These are phyloP conservation scores for Fusarium sp. DNA, from an alignment of 2,329 filamentous ascomycete genomes.

Conservation along the genomic window DNA sequence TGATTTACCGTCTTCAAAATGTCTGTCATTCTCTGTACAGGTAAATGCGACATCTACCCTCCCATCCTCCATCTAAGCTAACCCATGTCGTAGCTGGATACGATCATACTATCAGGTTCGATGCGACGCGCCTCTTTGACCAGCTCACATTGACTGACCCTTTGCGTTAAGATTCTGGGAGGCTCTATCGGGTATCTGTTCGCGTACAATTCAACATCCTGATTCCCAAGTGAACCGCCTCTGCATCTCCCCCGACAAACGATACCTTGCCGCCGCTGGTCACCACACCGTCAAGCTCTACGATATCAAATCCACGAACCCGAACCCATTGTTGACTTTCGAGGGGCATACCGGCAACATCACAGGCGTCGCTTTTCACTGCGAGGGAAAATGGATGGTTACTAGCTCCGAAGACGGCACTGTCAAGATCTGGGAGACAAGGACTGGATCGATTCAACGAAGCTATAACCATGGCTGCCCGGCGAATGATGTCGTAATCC, in stretches of 20 bases:
- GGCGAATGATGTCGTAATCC: constrained; percentile 98
- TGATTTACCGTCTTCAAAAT: constrained; percentile 52
- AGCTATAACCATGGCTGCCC: constrained; percentile 92
- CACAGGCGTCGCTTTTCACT: constrained; percentile 97
- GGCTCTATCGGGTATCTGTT: constrained; percentile 96
- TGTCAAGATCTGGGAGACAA: constrained; percentile 96
- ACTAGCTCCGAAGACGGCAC: constrained; percentile 97
- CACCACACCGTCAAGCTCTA: constrained; percentile 94
- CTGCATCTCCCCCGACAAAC: constrained; percentile 98
- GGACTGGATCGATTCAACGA: constrained; percentile 85
- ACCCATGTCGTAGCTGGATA: constrained; percentile 63
- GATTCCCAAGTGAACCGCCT: constrained; percentile 98
- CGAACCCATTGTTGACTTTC: constrained; percentile 90
- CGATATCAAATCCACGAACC: constrained; percentile 98
- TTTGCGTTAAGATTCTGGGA: constrained; percentile 85
- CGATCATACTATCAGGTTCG: constrained; percentile 71
- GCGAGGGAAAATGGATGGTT: constrained; percentile 99
- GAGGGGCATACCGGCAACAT: constrained; percentile 97
- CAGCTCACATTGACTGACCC: constrained; percentile 26
- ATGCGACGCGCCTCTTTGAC: constrained; percentile 29
- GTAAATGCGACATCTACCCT: constrained; percentile 52
- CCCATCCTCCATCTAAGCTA: constrained; percentile 31
- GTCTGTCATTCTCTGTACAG: constrained; percentile 73
- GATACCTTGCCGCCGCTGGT: constrained; percentile 86
- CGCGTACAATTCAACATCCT: constrained; percentile 95